A percentile compares a stretch with the other conserved stretches of the same genome.
These are phyloP conservation scores for Chromera velia DNA, from an alignment of 73 alveolate species.

Conservation along the genomic window DNA sequence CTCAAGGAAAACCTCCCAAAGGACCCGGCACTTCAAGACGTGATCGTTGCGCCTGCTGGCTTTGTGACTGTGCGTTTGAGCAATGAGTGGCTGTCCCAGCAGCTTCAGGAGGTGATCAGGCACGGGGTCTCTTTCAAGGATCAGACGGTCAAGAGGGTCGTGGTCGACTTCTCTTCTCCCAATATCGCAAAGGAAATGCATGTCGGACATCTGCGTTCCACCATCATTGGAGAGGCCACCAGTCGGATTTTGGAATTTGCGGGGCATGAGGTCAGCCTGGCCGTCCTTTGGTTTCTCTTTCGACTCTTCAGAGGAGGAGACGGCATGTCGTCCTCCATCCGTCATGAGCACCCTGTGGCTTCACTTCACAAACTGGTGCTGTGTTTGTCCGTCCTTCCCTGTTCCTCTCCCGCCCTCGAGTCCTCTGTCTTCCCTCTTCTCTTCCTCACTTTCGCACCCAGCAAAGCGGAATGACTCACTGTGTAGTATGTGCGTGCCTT, in stretches of 20 bases:
- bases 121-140: slow-evolving; percentile 17
- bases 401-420: too few relatives aligned
- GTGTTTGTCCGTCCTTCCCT: too few relatives aligned
- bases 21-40: slow-evolving; percentile 11
- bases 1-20: slow-evolving; percentile 19
- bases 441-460: too few relatives aligned
- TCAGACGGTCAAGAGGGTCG: slow-evolving; percentile 49
- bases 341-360: too few relatives aligned
- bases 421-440: too few relatives aligned
- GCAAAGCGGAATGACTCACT: too few relatives aligned
- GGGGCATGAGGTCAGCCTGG: slow-evolving; percentile 94
- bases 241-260: slow-evolving; percentile 93
- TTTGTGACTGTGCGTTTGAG: slow-evolving; percentile 20
- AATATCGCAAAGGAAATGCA: slow-evolving; percentile 99
- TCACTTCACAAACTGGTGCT: too few relatives aligned
- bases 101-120: background rate
- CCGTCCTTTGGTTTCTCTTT: slow-evolving; percentile 34
- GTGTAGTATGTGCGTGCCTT: too few relatives aligned
- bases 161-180: slow-evolving; percentile 96
- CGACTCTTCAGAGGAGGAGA: background rate
- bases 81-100: slow-evolving; percentile 16
- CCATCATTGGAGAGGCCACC: slow-evolving; percentile 93
- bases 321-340: too few relatives aligned
- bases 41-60: slow-evolving; percentile 26
- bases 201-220: slow-evolving; percentile 98